A percentile compares a stretch with the other conserved stretches of the same genome.
Evolutionary conservation across 108 stramenopile species (phyloP).

Genomic region (Conticribra weissflogii): DNA sequence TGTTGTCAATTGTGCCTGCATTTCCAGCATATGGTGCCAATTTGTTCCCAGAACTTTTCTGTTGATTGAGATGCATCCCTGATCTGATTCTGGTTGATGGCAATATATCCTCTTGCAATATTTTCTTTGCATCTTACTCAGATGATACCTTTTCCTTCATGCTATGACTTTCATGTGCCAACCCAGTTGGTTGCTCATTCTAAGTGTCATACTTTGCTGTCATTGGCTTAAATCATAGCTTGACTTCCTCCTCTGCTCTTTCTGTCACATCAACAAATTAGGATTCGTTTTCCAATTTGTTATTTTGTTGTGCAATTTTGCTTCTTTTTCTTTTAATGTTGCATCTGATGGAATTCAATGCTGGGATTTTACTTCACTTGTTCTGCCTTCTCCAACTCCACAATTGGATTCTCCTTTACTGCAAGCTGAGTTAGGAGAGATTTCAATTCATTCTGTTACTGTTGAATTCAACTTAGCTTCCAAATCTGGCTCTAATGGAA

Average conservation of each 20-base stretch:
- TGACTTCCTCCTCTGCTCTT: slow-evolving; percentile 4
- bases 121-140: not conserved
- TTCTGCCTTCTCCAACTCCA: slow-evolving; percentile 14
- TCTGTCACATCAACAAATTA: slow-evolving; percentile 14
- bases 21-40: slow-evolving; percentile 8
- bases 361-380: slow-evolving; percentile 13
- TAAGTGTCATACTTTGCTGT: slow-evolving; percentile 20
- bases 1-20: slow-evolving; percentile 21
- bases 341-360: not conserved
- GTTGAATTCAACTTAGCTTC: slow-evolving; percentile 12
- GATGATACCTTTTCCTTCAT: slow-evolving; percentile 9
- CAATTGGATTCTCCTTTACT: slow-evolving; percentile 15
- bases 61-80: slow-evolving; percentile 14
- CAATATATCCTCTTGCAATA: not conserved
- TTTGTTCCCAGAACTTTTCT: slow-evolving; percentile 15
- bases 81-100: slow-evolving; percentile 7
- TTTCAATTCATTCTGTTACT: slow-evolving; percentile 7
- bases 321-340: slow-evolving; percentile 27
- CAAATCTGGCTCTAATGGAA: slow-evolving; percentile 15
- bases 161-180: slow-evolving; percentile 10
- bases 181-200: slow-evolving; percentile 20
- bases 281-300: slow-evolving; percentile 23
- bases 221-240: slow-evolving; percentile 7
- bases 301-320: slow-evolving; percentile 26
- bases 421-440: slow-evolving; percentile 10